Conservation (phyloP, 1,284 basidiomycete species). For the Moesziomyces sp. region DNA sequence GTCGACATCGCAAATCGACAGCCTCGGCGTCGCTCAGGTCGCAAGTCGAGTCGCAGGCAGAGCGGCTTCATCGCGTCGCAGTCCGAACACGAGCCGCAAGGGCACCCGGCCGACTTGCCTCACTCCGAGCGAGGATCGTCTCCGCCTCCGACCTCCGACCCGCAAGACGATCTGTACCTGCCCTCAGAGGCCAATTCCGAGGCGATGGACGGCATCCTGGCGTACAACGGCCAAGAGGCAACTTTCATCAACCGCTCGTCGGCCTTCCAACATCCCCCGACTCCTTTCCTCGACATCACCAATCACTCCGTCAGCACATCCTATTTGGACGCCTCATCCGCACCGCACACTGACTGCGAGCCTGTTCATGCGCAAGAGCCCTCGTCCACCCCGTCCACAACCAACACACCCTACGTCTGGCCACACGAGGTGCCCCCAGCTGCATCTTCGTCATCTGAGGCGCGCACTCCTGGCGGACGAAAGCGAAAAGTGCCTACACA, state of each 20-base stretch:
- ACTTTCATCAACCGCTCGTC: not conserved
- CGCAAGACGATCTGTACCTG: conserved; percentile 9
- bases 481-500: conserved; percentile 35
- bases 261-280: not conserved
- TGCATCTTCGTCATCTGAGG: not conserved
- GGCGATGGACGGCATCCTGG: conserved; percentile 27
- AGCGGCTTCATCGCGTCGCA: conserved; percentile 30
- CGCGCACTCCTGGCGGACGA: conserved; percentile 29
- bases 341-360: not conserved
- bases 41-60: conserved; percentile 41
- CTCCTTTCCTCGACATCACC: conserved; percentile 29
- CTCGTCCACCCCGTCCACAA: too few species aligned
- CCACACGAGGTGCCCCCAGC: not conserved
- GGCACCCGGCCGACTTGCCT: not conserved
- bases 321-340: not conserved
- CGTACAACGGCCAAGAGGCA: conserved; percentile 10
- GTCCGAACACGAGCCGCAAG: not conserved
- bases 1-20: conserved; percentile 6
- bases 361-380: too few species aligned
- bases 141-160: conserved; percentile 20
- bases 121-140: not conserved
- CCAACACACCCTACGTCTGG: too few species aligned
- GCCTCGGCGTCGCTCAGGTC: conserved; percentile 24
- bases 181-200: conserved; percentile 39
- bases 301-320: conserved; percentile 2